phyloP scores from a whole-genome alignment of 495 filamentous ascomycete genomes.

The Podospora tetraspora region DNA sequence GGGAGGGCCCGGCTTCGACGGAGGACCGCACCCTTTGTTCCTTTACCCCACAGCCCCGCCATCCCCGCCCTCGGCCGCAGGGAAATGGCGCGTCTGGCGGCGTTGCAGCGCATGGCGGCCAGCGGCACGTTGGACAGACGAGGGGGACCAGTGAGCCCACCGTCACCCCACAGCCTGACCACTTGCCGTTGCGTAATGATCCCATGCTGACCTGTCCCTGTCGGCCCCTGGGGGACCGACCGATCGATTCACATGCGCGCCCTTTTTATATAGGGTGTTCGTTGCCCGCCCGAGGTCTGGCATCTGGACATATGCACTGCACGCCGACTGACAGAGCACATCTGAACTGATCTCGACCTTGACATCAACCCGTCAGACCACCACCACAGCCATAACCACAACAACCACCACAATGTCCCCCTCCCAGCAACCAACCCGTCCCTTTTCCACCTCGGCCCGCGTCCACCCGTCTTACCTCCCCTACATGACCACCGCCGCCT shows the following conservation, averaged over 20 bases:
- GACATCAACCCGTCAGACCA: background rate
- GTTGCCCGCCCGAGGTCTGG: background rate
- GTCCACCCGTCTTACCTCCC: constrained; percentile 43
- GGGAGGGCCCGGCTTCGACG: constrained; percentile 8
- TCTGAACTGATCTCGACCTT: background rate
- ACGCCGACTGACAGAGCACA: background rate
- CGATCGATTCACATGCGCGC: background rate
- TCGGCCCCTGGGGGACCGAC: background rate
- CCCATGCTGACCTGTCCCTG: constrained; percentile 10
- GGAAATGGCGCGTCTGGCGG: constrained; percentile 1
- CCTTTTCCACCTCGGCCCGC: constrained; percentile 37
- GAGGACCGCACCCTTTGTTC: constrained; percentile 1
- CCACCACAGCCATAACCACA: background rate
- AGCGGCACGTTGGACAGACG: background rate
- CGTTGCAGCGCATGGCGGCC: background rate
- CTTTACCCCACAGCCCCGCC: background rate
- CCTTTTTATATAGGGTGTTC: background rate
- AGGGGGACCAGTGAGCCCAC: background rate
- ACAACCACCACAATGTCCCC: background rate
- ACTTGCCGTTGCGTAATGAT: constrained; percentile 6
- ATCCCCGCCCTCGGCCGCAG: constrained; percentile 3
- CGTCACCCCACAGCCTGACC: constrained; percentile 8
- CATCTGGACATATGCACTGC: background rate
- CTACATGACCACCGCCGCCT: constrained; percentile 28
- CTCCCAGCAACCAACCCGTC: constrained; percentile 13